phyloP scores from a whole-genome alignment of 139 green algal species.

The Chlorokybus atmophyticus region DNA sequence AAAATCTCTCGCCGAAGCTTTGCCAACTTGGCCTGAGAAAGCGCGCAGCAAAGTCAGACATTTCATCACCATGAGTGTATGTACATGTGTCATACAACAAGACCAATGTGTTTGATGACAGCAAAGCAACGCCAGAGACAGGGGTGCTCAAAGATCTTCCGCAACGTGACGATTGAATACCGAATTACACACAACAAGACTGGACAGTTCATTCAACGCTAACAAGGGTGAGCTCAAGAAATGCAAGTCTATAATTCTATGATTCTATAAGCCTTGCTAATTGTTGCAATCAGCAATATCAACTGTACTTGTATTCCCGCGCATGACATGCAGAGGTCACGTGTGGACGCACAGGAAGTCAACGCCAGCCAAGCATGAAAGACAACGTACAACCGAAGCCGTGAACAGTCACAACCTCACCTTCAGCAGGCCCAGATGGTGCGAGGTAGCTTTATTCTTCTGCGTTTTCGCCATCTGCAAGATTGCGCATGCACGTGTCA shows the following conservation, averaged over 20 bases:
- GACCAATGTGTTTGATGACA: background rate
- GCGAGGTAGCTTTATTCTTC: conserved; percentile 94
- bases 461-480: conserved; percentile 93
- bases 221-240: background rate
- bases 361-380: too few relatives aligned
- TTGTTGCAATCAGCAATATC: background rate
- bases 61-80: background rate
- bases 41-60: background rate
- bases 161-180: background rate
- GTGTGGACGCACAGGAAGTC: too few relatives aligned
- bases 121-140: background rate
- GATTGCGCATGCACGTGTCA: background rate
- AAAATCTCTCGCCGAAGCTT: conserved; percentile 91
- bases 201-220: background rate
- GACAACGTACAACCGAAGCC: background rate
- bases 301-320: background rate
- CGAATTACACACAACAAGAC: background rate
- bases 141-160: background rate
- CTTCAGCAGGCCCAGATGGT: conserved; percentile 84
- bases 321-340: too few relatives aligned
- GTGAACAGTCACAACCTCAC: conserved; percentile 19
- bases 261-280: background rate
- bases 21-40: conserved; percentile 91
- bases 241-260: conserved; percentile 1
- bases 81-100: background rate